Evolutionary conservation across 495 filamentous ascomycete species (phyloP).

Genomic region (Tirmania nivea): DNA sequence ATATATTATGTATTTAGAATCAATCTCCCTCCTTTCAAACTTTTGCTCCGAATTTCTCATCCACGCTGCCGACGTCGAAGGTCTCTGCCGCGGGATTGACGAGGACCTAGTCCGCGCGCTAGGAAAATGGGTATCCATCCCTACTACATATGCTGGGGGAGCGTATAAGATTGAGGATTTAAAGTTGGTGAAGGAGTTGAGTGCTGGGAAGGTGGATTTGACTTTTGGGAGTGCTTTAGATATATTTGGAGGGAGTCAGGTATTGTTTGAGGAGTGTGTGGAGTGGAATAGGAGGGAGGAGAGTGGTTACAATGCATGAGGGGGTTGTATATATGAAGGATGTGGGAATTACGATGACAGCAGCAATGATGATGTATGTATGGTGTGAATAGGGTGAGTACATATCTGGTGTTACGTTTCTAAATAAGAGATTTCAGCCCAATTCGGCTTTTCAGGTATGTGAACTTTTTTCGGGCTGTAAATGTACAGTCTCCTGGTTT

Average conservation of each 20-base stretch:
- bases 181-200: conserved; percentile 53
- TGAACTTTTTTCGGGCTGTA: too few species aligned
- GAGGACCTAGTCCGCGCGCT: conserved; percentile 56
- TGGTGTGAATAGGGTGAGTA: too few species aligned
- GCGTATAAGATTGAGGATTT: conserved; percentile 62
- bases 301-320: neutral
- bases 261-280: conserved; percentile 73
- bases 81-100: conserved; percentile 75
- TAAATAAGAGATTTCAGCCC: too few species aligned
- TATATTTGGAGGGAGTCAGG: conserved; percentile 73
- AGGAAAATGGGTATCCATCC: conserved; percentile 67
- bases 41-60: conserved; percentile 93
- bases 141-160: conserved; percentile 89
- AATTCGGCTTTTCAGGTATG: too few species aligned
- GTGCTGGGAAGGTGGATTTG: conserved; percentile 63
- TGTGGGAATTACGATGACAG: too few species aligned
- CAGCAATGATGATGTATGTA: too few species aligned
- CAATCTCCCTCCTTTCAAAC: conserved; percentile 56
- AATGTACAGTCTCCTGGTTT: too few species aligned
- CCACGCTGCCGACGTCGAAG: conserved; percentile 97
- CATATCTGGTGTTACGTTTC: too few species aligned
- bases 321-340: too few species aligned
- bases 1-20: conserved; percentile 29
- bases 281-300: conserved; percentile 43
- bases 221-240: conserved; percentile 93